phyloP scores from a whole-genome alignment of 495 filamentous ascomycete genomes.

The Penicillium goetzii region DNA sequence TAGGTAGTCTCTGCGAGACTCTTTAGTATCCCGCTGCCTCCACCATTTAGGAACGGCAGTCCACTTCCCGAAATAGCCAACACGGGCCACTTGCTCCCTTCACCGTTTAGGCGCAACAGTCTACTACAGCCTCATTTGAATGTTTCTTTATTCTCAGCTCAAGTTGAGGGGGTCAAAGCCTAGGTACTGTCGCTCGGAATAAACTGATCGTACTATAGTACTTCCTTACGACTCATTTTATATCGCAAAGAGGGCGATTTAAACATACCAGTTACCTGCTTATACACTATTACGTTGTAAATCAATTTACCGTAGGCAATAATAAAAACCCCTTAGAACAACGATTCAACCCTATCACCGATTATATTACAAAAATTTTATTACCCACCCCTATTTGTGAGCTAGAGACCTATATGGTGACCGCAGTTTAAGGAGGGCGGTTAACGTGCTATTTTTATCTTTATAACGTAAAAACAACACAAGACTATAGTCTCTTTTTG shows the following conservation, averaged over 20 bases:
- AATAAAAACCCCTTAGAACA: not conserved
- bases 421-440: conserved; percentile 6
- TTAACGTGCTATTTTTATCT: conserved; percentile 15
- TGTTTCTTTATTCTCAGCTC: not conserved
- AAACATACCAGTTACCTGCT: conserved; percentile 2
- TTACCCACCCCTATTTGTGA: not conserved
- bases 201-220: conserved; percentile 1
- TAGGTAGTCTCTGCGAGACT: not conserved
- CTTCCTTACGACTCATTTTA: conserved; percentile 1
- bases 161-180: not conserved
- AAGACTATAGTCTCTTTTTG: conserved; percentile 7
- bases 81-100: conserved; percentile 9
- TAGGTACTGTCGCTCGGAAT: not conserved
- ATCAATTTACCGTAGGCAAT: not conserved
- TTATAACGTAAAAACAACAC: conserved; percentile 10
- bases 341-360: not conserved
- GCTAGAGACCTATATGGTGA: conserved; percentile 7
- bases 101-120: conserved; percentile 2
- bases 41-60: conserved; percentile 10
- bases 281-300: not conserved
- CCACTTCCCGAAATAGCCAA: conserved; percentile 13
- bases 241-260: not conserved
- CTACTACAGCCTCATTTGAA: not conserved
- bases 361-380: conserved; percentile 5
- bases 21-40: conserved; percentile 7